phyloP scores from a whole-genome alignment of 345 rosid species.

The Populus deltoides region DNA sequence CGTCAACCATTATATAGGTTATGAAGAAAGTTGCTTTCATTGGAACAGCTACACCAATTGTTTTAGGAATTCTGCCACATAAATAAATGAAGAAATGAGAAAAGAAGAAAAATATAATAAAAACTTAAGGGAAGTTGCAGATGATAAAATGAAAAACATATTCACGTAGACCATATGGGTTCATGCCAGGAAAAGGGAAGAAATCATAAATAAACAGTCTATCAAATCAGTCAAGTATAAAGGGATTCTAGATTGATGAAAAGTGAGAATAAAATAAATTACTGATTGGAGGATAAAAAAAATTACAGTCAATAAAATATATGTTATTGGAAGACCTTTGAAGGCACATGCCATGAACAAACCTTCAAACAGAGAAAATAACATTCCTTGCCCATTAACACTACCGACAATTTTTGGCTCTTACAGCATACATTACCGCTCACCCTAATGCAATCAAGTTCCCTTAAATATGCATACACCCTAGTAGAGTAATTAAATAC shows the following conservation, averaged over 20 bases:
- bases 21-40: conserved; percentile 92
- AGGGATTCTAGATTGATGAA: neutral
- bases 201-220: too few relatives aligned
- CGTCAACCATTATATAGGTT: conserved; percentile 94
- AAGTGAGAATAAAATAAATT: neutral
- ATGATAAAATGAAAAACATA: neutral
- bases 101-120: neutral
- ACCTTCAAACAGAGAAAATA: neutral
- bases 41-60: conserved; percentile 85
- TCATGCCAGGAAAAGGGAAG: neutral
- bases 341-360: neutral
- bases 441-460: too few relatives aligned
- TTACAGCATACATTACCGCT: too few relatives aligned
- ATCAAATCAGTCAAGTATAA: neutral
- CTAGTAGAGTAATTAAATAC: neutral
- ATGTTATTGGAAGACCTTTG: neutral
- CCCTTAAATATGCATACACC: neutral
- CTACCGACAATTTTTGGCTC: too few relatives aligned
- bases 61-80: conserved; percentile 66
- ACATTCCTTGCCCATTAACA: too few relatives aligned
- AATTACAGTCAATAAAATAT: neutral
- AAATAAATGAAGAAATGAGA: neutral
- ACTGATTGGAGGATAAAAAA: neutral
- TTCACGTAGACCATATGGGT: neutral
- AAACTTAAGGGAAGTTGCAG: neutral